Conservation (phyloP, 768 basidiomycete species). For the Rhodotorula toruloides region DNA sequence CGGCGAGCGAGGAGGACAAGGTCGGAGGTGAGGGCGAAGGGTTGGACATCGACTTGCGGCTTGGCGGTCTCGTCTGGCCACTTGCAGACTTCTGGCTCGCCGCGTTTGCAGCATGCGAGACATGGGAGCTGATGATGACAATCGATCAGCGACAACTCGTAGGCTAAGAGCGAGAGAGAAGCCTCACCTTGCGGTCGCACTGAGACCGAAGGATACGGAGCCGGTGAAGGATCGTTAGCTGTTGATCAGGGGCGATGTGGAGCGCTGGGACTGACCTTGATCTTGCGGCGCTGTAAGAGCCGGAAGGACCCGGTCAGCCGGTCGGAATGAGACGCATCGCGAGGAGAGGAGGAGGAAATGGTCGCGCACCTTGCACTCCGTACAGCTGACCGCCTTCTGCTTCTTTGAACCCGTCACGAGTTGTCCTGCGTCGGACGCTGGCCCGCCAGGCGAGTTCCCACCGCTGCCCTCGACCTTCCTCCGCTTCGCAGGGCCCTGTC, state of each 20-base stretch:
- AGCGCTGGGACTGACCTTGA: constrained; percentile 28
- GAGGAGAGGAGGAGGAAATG: too few relatives aligned
- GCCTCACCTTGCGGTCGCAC: constrained; percentile 3
- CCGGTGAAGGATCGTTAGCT: not conserved
- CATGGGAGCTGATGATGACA: constrained; percentile 10
- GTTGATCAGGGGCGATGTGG: rapidly evolving
- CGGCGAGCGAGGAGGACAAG: constrained; percentile 21
- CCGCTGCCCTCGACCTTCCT: not conserved
- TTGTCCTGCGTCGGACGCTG: not conserved
- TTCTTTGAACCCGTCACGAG: not conserved
- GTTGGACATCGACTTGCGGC: constrained; percentile 17
- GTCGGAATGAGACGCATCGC: not conserved
- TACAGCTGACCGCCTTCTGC: constrained; percentile 23
- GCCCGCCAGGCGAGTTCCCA: not conserved
- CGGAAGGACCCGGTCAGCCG: not conserved
- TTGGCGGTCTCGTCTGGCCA: constrained; percentile 9
- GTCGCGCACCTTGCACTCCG: constrained; percentile 31
- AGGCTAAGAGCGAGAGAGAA: not conserved
- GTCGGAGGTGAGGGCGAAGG: constrained; percentile 34
- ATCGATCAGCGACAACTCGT: not conserved
- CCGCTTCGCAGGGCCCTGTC: not conserved
- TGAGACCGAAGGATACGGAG: not conserved
- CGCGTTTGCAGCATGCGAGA: constrained; percentile 29
- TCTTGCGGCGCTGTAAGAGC: constrained; percentile 31
- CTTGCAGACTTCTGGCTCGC: constrained; percentile 15